phyloP scores from a whole-genome alignment of 352 stramenopile genomes.

The Aphanomyces invadans region DNA sequence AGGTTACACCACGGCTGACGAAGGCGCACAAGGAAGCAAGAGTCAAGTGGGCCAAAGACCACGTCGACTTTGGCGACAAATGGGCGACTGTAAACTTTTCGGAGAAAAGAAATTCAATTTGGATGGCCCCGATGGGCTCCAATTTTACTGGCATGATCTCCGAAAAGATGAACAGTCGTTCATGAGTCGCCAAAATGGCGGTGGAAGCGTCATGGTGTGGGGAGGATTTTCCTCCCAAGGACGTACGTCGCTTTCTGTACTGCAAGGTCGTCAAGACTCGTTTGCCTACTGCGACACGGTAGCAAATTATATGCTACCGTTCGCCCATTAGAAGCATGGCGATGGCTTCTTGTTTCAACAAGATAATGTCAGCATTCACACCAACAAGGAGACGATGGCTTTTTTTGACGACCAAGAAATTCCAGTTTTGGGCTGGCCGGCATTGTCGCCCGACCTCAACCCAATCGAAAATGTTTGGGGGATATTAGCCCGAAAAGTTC shows the following conservation, averaged over 20 bases:
- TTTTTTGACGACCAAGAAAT: conserved; percentile 5
- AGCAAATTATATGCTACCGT: conserved; percentile 30
- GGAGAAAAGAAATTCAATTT: conserved; percentile 8
- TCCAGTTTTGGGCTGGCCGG: neutral
- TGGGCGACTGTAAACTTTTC: neutral
- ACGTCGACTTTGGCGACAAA: conserved; percentile 11
- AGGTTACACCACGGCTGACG: conserved; percentile 16
- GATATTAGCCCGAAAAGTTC: neutral
- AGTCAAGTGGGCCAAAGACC: conserved; percentile 20
- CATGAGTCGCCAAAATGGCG: neutral
- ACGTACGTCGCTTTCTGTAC: conserved; percentile 19
- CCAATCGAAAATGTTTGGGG: conserved; percentile 19
- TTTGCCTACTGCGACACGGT: conserved; percentile 28
- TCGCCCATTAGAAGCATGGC: conserved; percentile 9
- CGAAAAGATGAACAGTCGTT: neutral
- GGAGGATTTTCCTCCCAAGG: conserved; percentile 22
- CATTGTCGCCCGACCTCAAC: conserved; percentile 13
- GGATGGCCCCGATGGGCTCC: neutral
- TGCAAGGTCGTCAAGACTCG: conserved; percentile 27
- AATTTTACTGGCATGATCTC: conserved; percentile 3
- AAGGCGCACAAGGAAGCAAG: conserved; percentile 12
- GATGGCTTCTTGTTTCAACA: neutral
- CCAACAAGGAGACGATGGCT: neutral
- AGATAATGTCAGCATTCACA: conserved; percentile 8
- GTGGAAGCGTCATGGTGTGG: conserved; percentile 29